These are phyloP conservation scores for Penicillium mononematosum DNA, from an alignment of 495 filamentous ascomycete species.

Conservation along the genomic window DNA sequence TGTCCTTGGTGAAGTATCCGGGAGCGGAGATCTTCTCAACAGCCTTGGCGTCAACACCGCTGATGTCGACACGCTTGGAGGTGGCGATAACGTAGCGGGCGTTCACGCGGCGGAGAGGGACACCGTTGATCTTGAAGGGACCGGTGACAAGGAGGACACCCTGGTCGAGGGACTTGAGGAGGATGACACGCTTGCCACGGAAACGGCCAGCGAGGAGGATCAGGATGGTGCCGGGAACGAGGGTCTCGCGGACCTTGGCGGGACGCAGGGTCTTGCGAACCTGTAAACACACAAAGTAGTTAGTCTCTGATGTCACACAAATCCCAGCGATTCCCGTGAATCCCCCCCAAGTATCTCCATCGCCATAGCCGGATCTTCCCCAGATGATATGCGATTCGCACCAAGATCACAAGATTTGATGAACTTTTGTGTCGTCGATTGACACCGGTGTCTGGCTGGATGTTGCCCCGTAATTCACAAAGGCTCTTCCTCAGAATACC, in stretches of 20 bases:
- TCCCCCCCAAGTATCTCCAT: constrained; percentile 7
- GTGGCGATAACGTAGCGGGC: constrained; percentile 98
- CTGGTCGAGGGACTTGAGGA: constrained; percentile 93
- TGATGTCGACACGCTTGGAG: constrained; percentile 80
- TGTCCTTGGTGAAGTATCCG: constrained; percentile 95
- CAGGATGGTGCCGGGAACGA: constrained; percentile 89
- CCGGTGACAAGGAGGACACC: constrained; percentile 98
- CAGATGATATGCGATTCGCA: constrained; percentile 15
- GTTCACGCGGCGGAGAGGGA: constrained; percentile 97
- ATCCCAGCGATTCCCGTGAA: constrained; percentile 5
- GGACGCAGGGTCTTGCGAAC: constrained; percentile 91
- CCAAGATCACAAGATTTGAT: constrained; percentile 9
- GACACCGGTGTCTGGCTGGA: constrained; percentile 9
- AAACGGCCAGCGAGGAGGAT: constrained; percentile 99
- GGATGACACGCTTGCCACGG: constrained; percentile 99
- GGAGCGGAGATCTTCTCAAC: constrained; percentile 78
- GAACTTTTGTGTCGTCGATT: constrained; percentile 6
- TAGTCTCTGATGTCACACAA: constrained; percentile 29
- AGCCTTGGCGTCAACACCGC: constrained; percentile 76
- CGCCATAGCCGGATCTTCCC: constrained; percentile 8
- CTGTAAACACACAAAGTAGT: constrained; percentile 51
- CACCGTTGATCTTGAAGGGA: constrained; percentile 99
- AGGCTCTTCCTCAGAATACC: constrained; percentile 19
- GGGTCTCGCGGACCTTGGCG: constrained; percentile 77
- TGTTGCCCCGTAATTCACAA: constrained; percentile 11